Evolutionary conservation across 106 monocot genomes (phyloP), one percentile per base, ranked within the genome.

Genomic region (Amphibolis antarctica): DNA sequence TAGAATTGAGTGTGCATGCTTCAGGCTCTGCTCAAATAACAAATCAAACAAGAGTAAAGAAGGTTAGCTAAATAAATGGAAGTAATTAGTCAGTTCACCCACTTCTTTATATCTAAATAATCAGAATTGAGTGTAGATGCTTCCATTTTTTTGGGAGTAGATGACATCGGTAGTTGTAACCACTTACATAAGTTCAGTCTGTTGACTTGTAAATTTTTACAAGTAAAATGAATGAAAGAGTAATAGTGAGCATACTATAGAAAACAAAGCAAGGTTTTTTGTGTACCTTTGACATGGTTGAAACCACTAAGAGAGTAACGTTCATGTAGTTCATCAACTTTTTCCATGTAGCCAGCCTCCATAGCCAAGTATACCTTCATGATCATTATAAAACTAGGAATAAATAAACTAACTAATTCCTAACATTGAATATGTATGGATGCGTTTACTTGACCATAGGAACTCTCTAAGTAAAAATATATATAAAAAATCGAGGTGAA

Each of bases 341-440:
- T 98, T 71, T 98, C 96, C 12, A 52, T 74, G 64, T 98, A 90
- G 28, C 90, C 96, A 82, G 90, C 84, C 79, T 98, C 96, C 71
- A 87, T 69, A 25, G 96, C 96, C 78, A 98, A 69, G 67, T 85
- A 82, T 20, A 89, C 89, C 93, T 94, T 68, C 65, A 79, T 36
- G 36, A 36, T 29, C 12, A 61, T 42, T 51, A 68, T 30, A 64
- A 60, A 22, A 21, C 46, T 21, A 50, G n/a, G 42, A 20, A 43
- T 42, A 53, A 53, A 42, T 51, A 14, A 28, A 10, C 57, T 29
- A 28, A 57, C 5, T 21, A 28, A 5, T 57, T 57, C 27, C 14
- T 28, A 52, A 20, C 1, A 9, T 26, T 9, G 11, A 42, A 10
- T 25, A 47, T 46, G 26, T 5, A 42, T 44, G 20, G 12, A 13